A percentile compares a stretch with the other conserved stretches of the same genome.
These are phyloP conservation scores for Metschnikowia baotianmanensis DNA, from an alignment of 805 yeast genomes.

Conservation along the genomic window DNA sequence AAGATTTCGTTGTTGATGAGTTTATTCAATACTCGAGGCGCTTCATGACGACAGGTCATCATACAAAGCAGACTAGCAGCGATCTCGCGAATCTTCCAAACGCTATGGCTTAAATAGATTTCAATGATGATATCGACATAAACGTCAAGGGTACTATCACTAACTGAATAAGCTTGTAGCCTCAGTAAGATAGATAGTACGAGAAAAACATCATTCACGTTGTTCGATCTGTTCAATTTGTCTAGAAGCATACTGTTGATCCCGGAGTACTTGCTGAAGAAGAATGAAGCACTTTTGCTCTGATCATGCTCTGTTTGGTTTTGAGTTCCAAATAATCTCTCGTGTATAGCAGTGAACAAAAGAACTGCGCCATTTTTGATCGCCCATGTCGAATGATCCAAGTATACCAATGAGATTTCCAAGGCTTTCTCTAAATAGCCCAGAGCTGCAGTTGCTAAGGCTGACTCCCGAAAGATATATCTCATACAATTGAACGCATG, in stretches of 20 bases:
- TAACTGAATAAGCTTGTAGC: slow-evolving; percentile 58
- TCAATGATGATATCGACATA: slow-evolving; percentile 40
- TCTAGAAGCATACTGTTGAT: slow-evolving; percentile 49
- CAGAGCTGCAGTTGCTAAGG: slow-evolving; percentile 47
- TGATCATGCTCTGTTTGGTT: slow-evolving; percentile 34
- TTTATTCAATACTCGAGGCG: slow-evolving; percentile 22
- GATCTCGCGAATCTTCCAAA: slow-evolving; percentile 88
- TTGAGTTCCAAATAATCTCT: slow-evolving; percentile 69
- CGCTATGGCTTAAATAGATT: slow-evolving; percentile 45
- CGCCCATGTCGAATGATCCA: slow-evolving; percentile 75
- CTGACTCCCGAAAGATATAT: slow-evolving; percentile 69
- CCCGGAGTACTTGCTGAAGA: slow-evolving; percentile 64
- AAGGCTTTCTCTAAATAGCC: slow-evolving; percentile 47
- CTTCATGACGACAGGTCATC: slow-evolving; percentile 27
- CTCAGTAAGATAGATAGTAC: slow-evolving; percentile 70
- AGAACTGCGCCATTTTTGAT: slow-evolving; percentile 89
- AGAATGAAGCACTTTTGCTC: slow-evolving; percentile 55
- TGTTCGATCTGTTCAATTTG: slow-evolving; percentile 29
- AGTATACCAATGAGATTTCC: slow-evolving; percentile 56
- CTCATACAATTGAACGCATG: slow-evolving; percentile 88
- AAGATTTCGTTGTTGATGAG: slow-evolving; percentile 6
- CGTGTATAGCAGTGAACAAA: slow-evolving; percentile 84
- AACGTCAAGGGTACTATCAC: slow-evolving; percentile 45
- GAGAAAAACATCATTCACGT: slow-evolving; percentile 64
- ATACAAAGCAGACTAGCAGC: slow-evolving; percentile 70